phyloP scores from a whole-genome alignment of 257 asterid species.

The Solanum pennellii region DNA sequence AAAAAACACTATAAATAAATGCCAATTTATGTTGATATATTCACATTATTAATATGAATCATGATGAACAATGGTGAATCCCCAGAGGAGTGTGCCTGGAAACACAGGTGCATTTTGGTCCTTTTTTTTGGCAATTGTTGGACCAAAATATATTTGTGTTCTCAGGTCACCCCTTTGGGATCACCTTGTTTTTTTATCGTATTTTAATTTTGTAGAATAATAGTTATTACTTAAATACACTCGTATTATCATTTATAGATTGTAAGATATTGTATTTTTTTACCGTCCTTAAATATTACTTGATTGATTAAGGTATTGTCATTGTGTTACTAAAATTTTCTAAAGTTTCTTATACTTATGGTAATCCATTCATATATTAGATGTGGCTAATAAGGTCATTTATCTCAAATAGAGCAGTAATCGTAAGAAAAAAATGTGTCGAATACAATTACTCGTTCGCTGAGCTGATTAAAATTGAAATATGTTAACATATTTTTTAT shows the following conservation, averaged over 20 bases:
- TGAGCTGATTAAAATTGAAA: not conserved
- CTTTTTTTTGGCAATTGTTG: not conserved
- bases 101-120: constrained; percentile 20
- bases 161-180: constrained; percentile 49
- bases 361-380: not conserved
- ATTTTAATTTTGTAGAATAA: not conserved
- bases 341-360: not conserved
- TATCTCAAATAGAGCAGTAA: not conserved
- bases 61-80: not conserved
- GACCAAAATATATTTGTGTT: constrained; percentile 22
- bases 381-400: not conserved
- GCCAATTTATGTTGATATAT: not conserved
- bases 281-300: not conserved
- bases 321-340: not conserved
- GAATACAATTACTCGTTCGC: not conserved
- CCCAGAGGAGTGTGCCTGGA: constrained; percentile 32
- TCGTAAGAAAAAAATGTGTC: not conserved
- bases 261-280: not conserved
- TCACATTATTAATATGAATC: not conserved
- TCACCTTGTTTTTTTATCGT: not conserved
- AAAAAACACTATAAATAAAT: not conserved
- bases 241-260: not conserved
- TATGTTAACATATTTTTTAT: rapidly evolving
- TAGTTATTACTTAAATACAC: no score
- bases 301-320: not conserved